Evolutionary conservation across 2,329 filamentous ascomycete species (phyloP), one percentile per base, ranked within the genome.

Genomic region (Epichloe scottii): DNA sequence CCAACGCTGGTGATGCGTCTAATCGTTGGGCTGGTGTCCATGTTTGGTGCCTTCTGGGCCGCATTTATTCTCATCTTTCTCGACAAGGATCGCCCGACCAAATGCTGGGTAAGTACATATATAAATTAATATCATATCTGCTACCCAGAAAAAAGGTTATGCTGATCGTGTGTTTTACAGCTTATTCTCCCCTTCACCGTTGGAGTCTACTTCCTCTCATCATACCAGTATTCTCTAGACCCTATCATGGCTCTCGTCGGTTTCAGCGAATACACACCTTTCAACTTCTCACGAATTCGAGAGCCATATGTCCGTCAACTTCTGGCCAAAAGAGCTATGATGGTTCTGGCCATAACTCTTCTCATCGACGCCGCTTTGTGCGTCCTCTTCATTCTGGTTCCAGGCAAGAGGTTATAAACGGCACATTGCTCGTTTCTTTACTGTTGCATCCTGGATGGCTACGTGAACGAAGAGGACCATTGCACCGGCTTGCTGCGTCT

Each of bases 181-280:
- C 67, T 79, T 52, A 91, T 97, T 58, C 72, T 98, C 1, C 93
- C 94, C 0, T 97, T 97, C 70, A 89, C 88, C 2, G 70, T 98
- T 35, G 91, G 89, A 23, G 81, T 95, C 34, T 98, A 98, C 68
- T 82, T 85, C 60, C 79, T 95, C 35, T 80, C 85, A 30, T 93
- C 90, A 2, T 95, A 97, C 63, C 91, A 97, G 67, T 98, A 97
- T 71, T 89, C 89, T 57, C 81, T 98, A 48, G 93, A 98, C 62
- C 91, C 94, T 0, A 74, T 95, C 55, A 81, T 97, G 66, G 93
- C 89, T 4, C 76, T 97, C 19, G 67, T 87, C n/a, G 90, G 91
- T 37, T 85, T 84, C 66, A 96, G 90, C 72, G 94, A 98, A 71
- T 96, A 97, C 71, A 96, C 91, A 0, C 89, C 95, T 48, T 90